These are phyloP conservation scores for Inonotus obliquus DNA, from an alignment of 1,284 basidiomycete species.

Conservation along the genomic window DNA sequence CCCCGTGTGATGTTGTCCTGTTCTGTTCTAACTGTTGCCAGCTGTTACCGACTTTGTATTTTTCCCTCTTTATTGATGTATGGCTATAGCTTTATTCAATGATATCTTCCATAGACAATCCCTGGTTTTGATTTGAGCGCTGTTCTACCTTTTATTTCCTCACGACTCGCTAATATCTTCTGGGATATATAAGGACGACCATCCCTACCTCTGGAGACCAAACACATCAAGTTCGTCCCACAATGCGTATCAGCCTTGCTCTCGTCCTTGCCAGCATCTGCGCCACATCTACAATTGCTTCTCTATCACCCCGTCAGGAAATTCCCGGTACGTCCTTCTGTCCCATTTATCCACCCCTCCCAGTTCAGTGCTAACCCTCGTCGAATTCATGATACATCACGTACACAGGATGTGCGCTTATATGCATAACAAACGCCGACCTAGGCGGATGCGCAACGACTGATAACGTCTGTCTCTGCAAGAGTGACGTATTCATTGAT, in stretches of 20 bases:
- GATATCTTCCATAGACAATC: not conserved
- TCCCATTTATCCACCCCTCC: not conserved
- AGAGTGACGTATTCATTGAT: slow-evolving; percentile 37
- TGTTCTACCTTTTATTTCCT: no score
- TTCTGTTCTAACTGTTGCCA: no score
- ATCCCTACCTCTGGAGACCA: slow-evolving; percentile 20
- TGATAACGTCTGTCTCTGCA: slow-evolving; percentile 53
- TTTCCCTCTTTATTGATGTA: slow-evolving; percentile 4
- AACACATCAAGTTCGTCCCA: not conserved
- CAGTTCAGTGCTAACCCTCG: not conserved
- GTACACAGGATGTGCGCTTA: slow-evolving; percentile 41
- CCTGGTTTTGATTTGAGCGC: no score
- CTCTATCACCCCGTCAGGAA: slow-evolving; percentile 32
- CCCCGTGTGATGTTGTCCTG: no score
- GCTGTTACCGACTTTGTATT: no score
- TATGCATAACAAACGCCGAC: slow-evolving; percentile 41
- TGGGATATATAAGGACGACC: no score
- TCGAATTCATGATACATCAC: no score
- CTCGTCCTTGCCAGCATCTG: slow-evolving; percentile 38
- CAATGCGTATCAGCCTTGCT: slow-evolving; percentile 51
- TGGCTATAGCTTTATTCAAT: not conserved
- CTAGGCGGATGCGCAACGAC: slow-evolving; percentile 36
- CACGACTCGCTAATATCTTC: no score
- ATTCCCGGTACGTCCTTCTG: slow-evolving; percentile 34
- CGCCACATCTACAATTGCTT: slow-evolving; percentile 26